These are phyloP conservation scores for Lactifluus rugatus DNA, from an alignment of 768 basidiomycete genomes.

Conservation along the genomic window DNA sequence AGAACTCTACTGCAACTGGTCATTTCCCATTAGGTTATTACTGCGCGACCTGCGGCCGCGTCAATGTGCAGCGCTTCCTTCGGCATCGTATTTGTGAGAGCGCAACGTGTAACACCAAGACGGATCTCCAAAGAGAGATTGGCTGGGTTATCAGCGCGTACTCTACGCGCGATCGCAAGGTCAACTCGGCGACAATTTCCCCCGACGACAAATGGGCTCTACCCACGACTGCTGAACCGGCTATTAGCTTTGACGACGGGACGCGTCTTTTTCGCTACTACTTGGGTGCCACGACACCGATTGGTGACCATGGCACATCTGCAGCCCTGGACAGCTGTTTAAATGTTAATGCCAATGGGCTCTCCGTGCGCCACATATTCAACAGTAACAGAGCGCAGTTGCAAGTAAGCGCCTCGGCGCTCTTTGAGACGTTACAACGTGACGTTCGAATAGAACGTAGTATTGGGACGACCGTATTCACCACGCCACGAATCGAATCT, in stretches of 20 bases:
- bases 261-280: slow-evolving; percentile 8
- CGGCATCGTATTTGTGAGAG: slow-evolving; percentile 14
- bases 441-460: slow-evolving; percentile 14
- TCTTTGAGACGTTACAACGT: slow-evolving; percentile 16
- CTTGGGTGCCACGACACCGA: neutral
- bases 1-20: slow-evolving; percentile 8
- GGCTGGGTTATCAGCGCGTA: slow-evolving; percentile 13
- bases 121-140: neutral
- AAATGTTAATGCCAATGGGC: neutral
- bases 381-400: slow-evolving; percentile 7
- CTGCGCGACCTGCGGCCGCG: slow-evolving; percentile 14
- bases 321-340: neutral
- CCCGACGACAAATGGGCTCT: slow-evolving; percentile 11
- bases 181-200: slow-evolving; percentile 6
- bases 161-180: slow-evolving; percentile 9
- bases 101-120: neutral
- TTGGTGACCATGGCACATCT: neutral
- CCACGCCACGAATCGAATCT: neutral
- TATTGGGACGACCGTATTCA: slow-evolving; percentile 1
- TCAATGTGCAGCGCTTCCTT: slow-evolving; percentile 17
- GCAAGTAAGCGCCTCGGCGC: slow-evolving; percentile 8
- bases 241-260: slow-evolving; percentile 2
- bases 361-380: slow-evolving; percentile 16
- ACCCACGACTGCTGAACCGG: neutral
- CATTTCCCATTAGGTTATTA: slow-evolving; percentile 15